Evolutionary conservation across 148 eudicot genomes (phyloP).

Genomic region (Spergularia bocconei): DNA sequence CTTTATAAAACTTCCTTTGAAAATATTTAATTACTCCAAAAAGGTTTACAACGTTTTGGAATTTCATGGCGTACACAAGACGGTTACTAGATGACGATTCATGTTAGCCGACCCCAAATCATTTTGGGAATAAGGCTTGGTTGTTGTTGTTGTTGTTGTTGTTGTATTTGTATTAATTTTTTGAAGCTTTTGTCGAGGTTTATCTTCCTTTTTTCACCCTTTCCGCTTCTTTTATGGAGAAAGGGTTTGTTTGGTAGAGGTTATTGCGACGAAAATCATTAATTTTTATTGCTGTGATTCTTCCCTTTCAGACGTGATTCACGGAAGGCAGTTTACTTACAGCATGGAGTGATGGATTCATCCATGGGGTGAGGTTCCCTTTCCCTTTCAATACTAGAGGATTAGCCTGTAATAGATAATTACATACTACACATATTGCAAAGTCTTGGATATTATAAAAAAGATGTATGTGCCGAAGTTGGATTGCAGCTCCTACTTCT

Average conservation of each 20-base stretch:
- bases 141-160: no score
- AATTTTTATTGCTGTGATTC: conserved; percentile 2
- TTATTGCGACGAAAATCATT: neutral
- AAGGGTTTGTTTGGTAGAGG: neutral
- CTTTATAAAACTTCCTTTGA: no score
- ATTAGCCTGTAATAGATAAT: neutral
- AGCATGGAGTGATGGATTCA: conserved; percentile 96
- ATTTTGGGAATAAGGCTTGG: no score
- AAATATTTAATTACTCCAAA: no score
- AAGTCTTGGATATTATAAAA: neutral
- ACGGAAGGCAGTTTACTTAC: conserved; percentile 84
- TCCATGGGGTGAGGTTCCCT: conserved; percentile 81
- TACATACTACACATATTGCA: neutral
- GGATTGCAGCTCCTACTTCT: neutral
- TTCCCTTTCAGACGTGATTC: conserved; percentile 73
- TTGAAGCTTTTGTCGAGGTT: no score
- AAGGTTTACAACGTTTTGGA: no score
- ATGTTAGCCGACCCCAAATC: no score
- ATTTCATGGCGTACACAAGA: no score
- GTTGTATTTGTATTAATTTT: no score
- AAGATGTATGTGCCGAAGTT: no score
- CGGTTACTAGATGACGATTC: no score
- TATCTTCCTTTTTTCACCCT: no score
- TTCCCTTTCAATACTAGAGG: neutral
- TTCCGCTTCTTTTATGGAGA: neutral